Evolutionary conservation across 352 stramenopile species (phyloP), one percentile per base, ranked within the genome.

Genomic region (Phytophthora vignae): DNA sequence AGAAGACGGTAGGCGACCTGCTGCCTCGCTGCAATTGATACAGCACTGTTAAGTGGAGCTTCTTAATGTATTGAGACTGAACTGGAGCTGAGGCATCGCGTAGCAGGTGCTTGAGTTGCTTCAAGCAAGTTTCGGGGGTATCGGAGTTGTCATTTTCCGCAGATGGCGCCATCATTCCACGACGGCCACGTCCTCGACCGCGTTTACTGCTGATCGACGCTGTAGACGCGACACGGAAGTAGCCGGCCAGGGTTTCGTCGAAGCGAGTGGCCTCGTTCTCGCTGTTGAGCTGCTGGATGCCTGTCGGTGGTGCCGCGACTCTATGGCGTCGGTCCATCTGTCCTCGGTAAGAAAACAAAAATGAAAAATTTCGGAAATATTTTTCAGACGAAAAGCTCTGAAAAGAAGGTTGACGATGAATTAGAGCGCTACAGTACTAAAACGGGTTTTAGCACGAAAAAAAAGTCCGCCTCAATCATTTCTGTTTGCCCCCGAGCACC

Each of bases 31-130:
- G 72, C 2, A 80, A 49, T 58, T 85, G 76, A 49, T 73, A 46
- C 12, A 80, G 11, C 42, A 76, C 53, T 8, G 40, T 60, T 19
- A 55, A 25, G 10, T 82, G 48, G 8, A 85, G 42, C 49, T 53
- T 55, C 1, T 56, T 55, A 25, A 79, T 81, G 76, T 79, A 73
- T 33, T 76, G 63, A 31, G 64, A 38, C 48, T 85, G 78, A 0
- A 40, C 25, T 10, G 78, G 15, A 25, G 62, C 48, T 5, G 42
- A 31, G 2, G 78, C 67, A n/a, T 80, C 60, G 2, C 78, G 78
- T 19, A 85, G 53, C 1, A 73, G 44, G 31, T 52, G 67, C 67
- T 85, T 85, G 4, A 85, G 52, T 40, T 74, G 57, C 58, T 74
- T 78, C 27, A 85, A 65, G 12, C n/a, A 60, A 17, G 21, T 50